Percentiles rank a stretch among this genome's conserved stretches.
Evolutionary conservation across 331 rosid genomes (phyloP).

Genomic region (Dryas integrifolia): DNA sequence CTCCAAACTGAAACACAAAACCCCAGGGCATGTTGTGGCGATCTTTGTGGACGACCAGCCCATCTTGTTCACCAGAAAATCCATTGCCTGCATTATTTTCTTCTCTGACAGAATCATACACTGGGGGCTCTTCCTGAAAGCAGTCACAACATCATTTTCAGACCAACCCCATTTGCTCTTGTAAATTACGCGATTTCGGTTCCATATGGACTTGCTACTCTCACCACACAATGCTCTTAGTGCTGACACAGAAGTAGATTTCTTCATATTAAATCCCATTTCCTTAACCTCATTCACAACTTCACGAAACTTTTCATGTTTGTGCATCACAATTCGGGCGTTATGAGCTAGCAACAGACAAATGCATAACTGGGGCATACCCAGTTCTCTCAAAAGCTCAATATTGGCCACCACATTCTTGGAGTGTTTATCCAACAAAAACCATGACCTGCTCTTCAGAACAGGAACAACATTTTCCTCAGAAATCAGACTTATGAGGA

Average conservation of each 20-base stretch:
- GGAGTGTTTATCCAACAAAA: conserved; percentile 13
- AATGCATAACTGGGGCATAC: conserved; percentile 32
- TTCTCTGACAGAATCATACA: conserved; percentile 31
- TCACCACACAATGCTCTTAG: conserved; percentile 24
- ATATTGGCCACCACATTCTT: conserved; percentile 28
- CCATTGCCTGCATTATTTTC: conserved; percentile 38
- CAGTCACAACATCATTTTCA: conserved; percentile 12
- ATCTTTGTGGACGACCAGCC: conserved; percentile 23
- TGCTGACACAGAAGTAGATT: conserved; percentile 20
- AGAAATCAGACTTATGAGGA: conserved; percentile 22
- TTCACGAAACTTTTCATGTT: conserved; percentile 2
- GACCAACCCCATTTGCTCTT: conserved; percentile 17
- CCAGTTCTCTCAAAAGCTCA: conserved; percentile 25
- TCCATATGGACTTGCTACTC: conserved; percentile 29
- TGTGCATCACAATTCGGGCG: conserved; percentile 9
- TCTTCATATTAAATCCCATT: conserved; percentile 36
- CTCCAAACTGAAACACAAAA: conserved; percentile 31
- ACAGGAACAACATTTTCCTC: conserved; percentile 17
- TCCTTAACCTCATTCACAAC: conserved; percentile 30
- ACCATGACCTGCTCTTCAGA: conserved; percentile 11
- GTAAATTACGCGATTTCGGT: conserved; percentile 3
- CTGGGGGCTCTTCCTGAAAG: conserved; percentile 25
- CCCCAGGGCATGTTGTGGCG: background rate
- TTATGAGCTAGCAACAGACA: conserved; percentile 8
- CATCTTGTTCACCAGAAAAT: conserved; percentile 34